phyloP scores from a whole-genome alignment of 176 grass and related monocot genomes.

The Puya raimondii region DNA sequence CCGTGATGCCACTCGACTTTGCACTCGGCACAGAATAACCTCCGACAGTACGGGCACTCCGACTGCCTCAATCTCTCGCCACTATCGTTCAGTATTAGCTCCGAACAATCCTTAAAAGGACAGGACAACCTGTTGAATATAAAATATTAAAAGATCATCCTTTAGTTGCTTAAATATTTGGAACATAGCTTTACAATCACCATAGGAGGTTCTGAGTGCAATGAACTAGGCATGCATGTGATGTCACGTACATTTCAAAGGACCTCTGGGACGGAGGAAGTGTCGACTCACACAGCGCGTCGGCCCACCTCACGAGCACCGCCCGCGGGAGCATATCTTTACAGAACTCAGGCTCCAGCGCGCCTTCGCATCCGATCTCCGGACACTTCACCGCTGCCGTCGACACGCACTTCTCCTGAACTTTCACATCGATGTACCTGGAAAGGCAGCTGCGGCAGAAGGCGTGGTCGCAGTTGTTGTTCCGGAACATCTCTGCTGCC shows the following conservation, averaged over 20 bases:
- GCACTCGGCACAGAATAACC: slow-evolving; percentile 49
- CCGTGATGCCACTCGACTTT: slow-evolving; percentile 50
- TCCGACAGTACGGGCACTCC: slow-evolving; percentile 47
- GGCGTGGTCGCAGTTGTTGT: slow-evolving; percentile 4
- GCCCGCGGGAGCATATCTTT: slow-evolving; percentile 1
- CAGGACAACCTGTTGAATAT: slow-evolving; percentile 23
- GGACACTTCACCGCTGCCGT: slow-evolving; percentile 25
- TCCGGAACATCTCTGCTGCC: background rate
- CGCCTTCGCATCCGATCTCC: slow-evolving; percentile 32
- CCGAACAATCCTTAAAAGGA: slow-evolving; percentile 63
- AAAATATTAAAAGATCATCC: too few relatives aligned
- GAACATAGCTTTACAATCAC: too few relatives aligned
- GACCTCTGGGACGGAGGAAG: slow-evolving; percentile 13
- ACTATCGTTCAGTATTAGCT: slow-evolving; percentile 32
- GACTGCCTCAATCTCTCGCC: background rate
- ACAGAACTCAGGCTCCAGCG: slow-evolving; percentile 16
- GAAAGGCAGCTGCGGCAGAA: slow-evolving; percentile 17
- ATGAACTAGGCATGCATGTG: too few relatives aligned
- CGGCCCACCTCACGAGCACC: slow-evolving; percentile 26
- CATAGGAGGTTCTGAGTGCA: too few relatives aligned
- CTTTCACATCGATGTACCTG: slow-evolving; percentile 4
- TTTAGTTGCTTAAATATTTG: too few relatives aligned
- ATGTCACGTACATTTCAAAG: too few relatives aligned
- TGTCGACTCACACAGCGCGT: slow-evolving; percentile 38
- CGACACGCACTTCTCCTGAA: background rate